Percentiles rank a stretch among this genome's conserved stretches.
These are phyloP conservation scores for Adansonia gregorii DNA, from an alignment of 441 rosid species.

Conservation along the genomic window DNA sequence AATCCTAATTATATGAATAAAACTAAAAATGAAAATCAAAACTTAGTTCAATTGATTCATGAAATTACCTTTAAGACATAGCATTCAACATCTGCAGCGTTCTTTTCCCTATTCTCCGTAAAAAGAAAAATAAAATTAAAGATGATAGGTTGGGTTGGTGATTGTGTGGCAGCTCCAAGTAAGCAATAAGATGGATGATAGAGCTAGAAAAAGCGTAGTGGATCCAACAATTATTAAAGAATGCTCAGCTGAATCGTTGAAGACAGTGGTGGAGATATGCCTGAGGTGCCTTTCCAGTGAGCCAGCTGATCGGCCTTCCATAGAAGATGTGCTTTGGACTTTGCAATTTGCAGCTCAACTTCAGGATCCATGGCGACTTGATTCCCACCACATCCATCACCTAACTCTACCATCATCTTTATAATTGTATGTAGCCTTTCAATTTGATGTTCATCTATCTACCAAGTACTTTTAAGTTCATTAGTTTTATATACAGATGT, in stretches of 20 bases:
- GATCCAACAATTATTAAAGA: slow-evolving; percentile 54
- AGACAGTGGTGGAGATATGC: slow-evolving; percentile 52
- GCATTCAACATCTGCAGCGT: too few species aligned
- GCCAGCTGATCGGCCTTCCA: slow-evolving; percentile 46
- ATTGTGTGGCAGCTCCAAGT: slow-evolving; percentile 42
- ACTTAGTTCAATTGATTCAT: too few species aligned
- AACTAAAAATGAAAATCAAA: too few species aligned
- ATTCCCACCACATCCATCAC: slow-evolving; percentile 21
- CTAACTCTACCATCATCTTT: background rate
- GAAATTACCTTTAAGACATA: too few species aligned
- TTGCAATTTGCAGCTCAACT: slow-evolving; percentile 66
- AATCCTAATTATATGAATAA: too few species aligned
- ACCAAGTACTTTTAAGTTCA: background rate
- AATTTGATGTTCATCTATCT: too few species aligned
- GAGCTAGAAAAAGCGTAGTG: slow-evolving; percentile 43
- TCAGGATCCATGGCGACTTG: slow-evolving; percentile 41
- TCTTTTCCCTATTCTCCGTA: too few species aligned
- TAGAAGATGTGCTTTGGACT: slow-evolving; percentile 64
- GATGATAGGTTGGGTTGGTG: background rate
- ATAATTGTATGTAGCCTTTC: background rate
- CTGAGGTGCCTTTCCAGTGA: slow-evolving; percentile 46
- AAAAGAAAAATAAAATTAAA: background rate
- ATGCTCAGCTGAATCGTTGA: slow-evolving; percentile 54
- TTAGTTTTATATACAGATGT: background rate
- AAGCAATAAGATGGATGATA: slow-evolving; percentile 41